Evolutionary conservation across 352 stramenopile species (phyloP).

Genomic region (Phytophthora sp.): DNA sequence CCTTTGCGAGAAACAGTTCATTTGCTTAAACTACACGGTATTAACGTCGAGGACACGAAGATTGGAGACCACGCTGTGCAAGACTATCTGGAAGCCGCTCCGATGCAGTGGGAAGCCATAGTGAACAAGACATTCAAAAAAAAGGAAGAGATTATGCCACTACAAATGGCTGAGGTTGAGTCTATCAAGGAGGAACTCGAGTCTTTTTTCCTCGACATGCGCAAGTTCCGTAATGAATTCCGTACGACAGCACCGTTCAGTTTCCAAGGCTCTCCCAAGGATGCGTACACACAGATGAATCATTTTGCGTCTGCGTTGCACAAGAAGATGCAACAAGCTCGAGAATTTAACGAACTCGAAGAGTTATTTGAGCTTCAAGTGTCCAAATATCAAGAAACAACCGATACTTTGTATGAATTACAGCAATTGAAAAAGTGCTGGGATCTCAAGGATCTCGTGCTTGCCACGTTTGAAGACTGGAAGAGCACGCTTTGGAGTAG

Average conservation of each 20-base stretch:
- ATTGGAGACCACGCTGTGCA: conserved; percentile 82
- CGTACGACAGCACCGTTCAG: conserved; percentile 94
- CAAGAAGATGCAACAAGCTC: conserved; percentile 84
- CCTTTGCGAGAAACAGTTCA: conserved; percentile 94
- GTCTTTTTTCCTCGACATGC: conserved; percentile 94
- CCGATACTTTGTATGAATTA: conserved; percentile 88
- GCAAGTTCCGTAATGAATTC: conserved; percentile 96
- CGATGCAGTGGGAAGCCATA: conserved; percentile 97
- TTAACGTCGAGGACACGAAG: conserved; percentile 92
- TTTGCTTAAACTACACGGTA: conserved; percentile 94
- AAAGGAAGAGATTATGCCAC: conserved; percentile 97
- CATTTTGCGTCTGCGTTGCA: conserved; percentile 68
- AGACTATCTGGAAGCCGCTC: conserved; percentile 95
- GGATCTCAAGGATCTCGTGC: conserved; percentile 85
- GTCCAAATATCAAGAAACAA: conserved; percentile 89
- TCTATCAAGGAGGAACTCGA: conserved; percentile 94
- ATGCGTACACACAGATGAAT: conserved; percentile 89
- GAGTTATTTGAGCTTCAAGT: conserved; percentile 90
- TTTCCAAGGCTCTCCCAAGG: conserved; percentile 81
- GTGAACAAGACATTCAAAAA: conserved; percentile 99
- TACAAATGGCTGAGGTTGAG: conserved; percentile 96
- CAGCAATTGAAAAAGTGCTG: conserved; percentile 89
- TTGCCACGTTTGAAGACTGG: conserved; percentile 87
- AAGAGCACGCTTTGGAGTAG: conserved; percentile 83
- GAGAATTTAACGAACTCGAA: conserved; percentile 88